Percentiles rank a stretch among this genome's conserved stretches.
Evolutionary conservation across 2,329 filamentous ascomycete species (phyloP).

Genomic region (Aspergillus glaucus): DNA sequence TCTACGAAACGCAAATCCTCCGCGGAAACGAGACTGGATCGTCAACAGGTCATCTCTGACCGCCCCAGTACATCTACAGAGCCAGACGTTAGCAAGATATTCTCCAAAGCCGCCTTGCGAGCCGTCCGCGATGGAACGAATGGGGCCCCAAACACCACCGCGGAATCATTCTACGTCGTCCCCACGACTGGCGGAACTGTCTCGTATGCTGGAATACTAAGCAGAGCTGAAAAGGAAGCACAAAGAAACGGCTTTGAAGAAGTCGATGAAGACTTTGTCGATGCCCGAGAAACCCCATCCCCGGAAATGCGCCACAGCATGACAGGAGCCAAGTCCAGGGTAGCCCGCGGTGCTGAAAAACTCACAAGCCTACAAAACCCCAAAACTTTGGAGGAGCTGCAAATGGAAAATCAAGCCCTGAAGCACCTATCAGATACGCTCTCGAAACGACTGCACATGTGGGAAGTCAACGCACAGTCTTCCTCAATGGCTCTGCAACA

Average conservation of each 20-base stretch:
- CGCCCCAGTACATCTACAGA: constrained; percentile 43
- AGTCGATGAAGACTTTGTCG: constrained; percentile 80
- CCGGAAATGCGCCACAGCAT: constrained; percentile 42
- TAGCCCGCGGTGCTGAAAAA: constrained; percentile 14
- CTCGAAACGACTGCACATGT: constrained; percentile 80
- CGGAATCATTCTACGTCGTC: constrained; percentile 85
- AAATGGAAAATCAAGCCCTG: constrained; percentile 78
- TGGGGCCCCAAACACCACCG: constrained; percentile 51
- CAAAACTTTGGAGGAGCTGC: constrained; percentile 80
- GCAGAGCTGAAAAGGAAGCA: constrained; percentile 40
- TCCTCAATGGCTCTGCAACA: constrained; percentile 81
- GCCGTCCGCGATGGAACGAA: constrained; percentile 65
- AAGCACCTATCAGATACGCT: constrained; percentile 82
- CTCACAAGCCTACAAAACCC: constrained; percentile 31
- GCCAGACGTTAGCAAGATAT: constrained; percentile 75
- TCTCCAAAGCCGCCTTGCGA: constrained; percentile 76
- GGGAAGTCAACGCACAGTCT: constrained; percentile 85
- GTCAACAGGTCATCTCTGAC: constrained; percentile 35
- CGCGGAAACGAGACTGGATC: constrained; percentile 32
- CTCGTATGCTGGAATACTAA: constrained; percentile 86
- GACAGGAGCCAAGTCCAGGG: constrained; percentile 32
- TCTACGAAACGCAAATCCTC: constrained; percentile 25
- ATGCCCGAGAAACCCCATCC: constrained; percentile 64
- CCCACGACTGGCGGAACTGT: constrained; percentile 85
- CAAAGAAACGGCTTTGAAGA: constrained; percentile 50